Evolutionary conservation across 2,329 filamentous ascomycete genomes (phyloP), one percentile per base, ranked within the genome.

Genomic region (Monosporascus ibericus): DNA sequence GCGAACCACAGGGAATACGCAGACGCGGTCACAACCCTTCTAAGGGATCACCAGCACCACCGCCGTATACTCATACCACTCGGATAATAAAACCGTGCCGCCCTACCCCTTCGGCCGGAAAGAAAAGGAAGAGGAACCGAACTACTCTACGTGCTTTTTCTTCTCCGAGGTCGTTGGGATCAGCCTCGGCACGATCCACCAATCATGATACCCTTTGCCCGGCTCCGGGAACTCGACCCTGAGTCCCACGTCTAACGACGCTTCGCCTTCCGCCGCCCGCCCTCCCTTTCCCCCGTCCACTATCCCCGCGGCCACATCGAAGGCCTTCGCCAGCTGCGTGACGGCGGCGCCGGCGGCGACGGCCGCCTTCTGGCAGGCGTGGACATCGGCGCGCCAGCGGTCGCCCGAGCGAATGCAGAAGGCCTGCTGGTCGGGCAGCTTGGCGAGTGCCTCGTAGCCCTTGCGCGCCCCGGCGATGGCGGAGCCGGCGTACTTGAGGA

Each of bases 321-420:
- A 60, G 2, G 77, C 78, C 65, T 83, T 86, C 61, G 78, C 79
- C 47, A 87, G 67, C 1, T 75, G 75, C 24, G 77, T 76, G 44
- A 89, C 77, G 0, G 84, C 81, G 56, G 91, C 79, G 6, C 82
- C 82, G 1, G 85, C 77, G 8, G 82, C 83, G 55, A 92, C 90
- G 58, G 84, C 86, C n/a, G 86, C 82, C 62, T 83, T 84, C 61
- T 88, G 74, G 9, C 78, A 79, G 55, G 80, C 77, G 65, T 82
- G 86, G 11, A 80, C 73, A 22, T 81, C 75, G 22, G 71, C 72
- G 18, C 78, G 65, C 86, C 87, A 91, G 51, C 81, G 77, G 11
- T 78, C 79, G 59, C 87, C 78, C 44, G 76, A 79, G 9, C 78
- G 77, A 30, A 76, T 72, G 9, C 76, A 77, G 56, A 84, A 85